Base-by-base conservation (phyloP, 2,329 filamentous ascomycete species). In the Stylonectria norvegica region DNA sequence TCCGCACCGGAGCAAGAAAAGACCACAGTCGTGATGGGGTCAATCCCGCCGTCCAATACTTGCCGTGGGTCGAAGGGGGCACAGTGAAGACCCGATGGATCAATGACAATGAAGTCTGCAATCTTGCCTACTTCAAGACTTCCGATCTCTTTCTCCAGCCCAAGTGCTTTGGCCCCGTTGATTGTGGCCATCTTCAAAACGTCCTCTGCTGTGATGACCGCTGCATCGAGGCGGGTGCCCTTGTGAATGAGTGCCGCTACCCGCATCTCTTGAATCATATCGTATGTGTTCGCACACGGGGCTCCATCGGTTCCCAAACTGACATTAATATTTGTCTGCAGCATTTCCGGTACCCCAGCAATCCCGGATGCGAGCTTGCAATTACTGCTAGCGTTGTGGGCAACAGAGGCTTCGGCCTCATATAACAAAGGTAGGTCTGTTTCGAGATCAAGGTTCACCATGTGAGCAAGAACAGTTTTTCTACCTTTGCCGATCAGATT, bases 221-320 rank as follows among this genome's bases (percentile, higher is more conserved):
- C 61, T 2, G 73, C 69, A 43, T 76, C 63, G 32, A 63, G 60
- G 4, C 58, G 61, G 3, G 51, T 43, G 14, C 69, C 69, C 45
- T 71, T 70, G 43, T 76, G 73, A 22, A 77, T 54, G 9, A 76
- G 69, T 0, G 64, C 67, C 0, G 73, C 71, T 1, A 76, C 59
- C 35, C 72, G 70, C 70, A 75, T 76, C 57, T 77, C 73, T 34
- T 69, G 69, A 14, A 76, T 52, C 56, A 76, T 65, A 44, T 75
- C 72, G 52, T 72, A 73, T 5, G 67, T 68, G 46, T 75, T 75
- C 23, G 71, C 71, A 52, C 72, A 76, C 1, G 73, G 73, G 1
- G 72, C 73, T 0, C 73, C 73, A 49, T 78, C 73, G 0, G 73
- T 76, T 0, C 73, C 74, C 1, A 77, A 56, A 1, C 61, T 59